Percentiles rank a stretch among this genome's conserved stretches.
Evolutionary conservation across 768 basidiomycete species (phyloP).

Genomic region (Lentinula raphanica): DNA sequence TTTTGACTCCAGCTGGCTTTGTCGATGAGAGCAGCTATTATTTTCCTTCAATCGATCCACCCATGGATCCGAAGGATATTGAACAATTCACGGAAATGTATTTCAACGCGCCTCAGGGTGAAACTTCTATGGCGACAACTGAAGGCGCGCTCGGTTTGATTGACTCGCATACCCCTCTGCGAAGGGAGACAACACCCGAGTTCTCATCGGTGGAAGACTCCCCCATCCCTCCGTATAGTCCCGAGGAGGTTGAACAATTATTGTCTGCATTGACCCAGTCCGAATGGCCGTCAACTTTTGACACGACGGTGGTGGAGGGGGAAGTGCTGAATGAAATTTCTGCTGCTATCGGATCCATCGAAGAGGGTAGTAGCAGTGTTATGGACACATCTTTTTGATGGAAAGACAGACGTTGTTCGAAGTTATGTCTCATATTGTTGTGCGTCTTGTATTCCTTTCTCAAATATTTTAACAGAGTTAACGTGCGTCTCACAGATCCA

Average conservation of each 20-base stretch:
- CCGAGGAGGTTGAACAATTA: not conserved
- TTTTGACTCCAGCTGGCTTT: not conserved
- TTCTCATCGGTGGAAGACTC: not conserved
- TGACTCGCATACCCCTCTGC: not conserved
- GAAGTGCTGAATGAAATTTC: not conserved
- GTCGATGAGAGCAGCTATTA: not conserved
- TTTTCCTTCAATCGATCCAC: conserved; percentile 1
- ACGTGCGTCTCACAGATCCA: too few relatives aligned
- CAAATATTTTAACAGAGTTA: too few relatives aligned
- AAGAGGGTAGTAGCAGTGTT: not conserved
- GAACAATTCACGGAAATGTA: not conserved
- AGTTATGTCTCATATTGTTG: not conserved
- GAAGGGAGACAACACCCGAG: not conserved
- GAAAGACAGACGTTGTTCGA: not conserved
- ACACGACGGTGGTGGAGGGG: not conserved
- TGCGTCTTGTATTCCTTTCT: too few relatives aligned
- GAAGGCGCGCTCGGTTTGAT: not conserved
- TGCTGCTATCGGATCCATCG: not conserved
- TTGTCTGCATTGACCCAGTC: not conserved
- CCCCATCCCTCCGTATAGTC: not conserved
- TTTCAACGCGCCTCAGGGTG: not conserved
- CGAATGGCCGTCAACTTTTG: not conserved
- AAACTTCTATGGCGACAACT: too few relatives aligned
- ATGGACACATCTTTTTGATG: not conserved
- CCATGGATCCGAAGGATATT: not conserved